These are phyloP conservation scores for Pseudocercospora fuligena DNA, from an alignment of 2,329 filamentous ascomycete species.

Conservation along the genomic window DNA sequence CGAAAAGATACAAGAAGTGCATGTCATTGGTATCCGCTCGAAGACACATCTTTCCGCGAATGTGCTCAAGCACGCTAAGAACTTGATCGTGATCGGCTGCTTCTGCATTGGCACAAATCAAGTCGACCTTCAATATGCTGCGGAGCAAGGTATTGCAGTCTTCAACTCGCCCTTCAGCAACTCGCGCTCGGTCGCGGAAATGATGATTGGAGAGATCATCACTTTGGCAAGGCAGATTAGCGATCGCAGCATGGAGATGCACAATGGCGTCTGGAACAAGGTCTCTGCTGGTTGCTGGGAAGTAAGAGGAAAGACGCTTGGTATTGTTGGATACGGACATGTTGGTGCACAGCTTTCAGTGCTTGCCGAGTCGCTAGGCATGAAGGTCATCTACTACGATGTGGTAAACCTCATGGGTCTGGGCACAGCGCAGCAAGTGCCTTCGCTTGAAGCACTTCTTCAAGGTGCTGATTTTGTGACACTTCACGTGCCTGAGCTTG, in stretches of 20 bases:
- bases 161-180: slow-evolving; percentile 99
- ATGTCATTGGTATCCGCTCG: slow-evolving; percentile 96
- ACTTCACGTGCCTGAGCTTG: slow-evolving; percentile 88
- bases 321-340: slow-evolving; percentile 95
- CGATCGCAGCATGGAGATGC: slow-evolving; percentile 92
- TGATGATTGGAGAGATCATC: slow-evolving; percentile 95
- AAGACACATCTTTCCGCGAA: slow-evolving; percentile 92
- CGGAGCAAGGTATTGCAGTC: slow-evolving; percentile 85
- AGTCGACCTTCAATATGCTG: slow-evolving; percentile 83
- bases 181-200: slow-evolving; percentile 92
- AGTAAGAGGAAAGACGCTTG: slow-evolving; percentile 94
- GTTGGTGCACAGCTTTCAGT: slow-evolving; percentile 96
- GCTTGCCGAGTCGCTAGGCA: slow-evolving; percentile 94
- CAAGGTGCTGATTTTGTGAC: slow-evolving; percentile 87
- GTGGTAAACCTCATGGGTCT: slow-evolving; percentile 92
- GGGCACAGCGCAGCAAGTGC: slow-evolving; percentile 83
- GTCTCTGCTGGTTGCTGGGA: slow-evolving; percentile 97
- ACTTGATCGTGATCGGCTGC: slow-evolving; percentile 93
- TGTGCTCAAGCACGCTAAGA: slow-evolving; percentile 86
- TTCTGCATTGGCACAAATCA: slow-evolving; percentile 99
- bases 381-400: slow-evolving; percentile 98
- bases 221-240: slow-evolving; percentile 86
- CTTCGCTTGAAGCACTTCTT: slow-evolving; percentile 76
- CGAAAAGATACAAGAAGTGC: slow-evolving; percentile 96
- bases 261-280: slow-evolving; percentile 96